Conservation (phyloP, 2,329 filamentous ascomycete species). For the Sclerotinia sclerotiorum region DNA sequence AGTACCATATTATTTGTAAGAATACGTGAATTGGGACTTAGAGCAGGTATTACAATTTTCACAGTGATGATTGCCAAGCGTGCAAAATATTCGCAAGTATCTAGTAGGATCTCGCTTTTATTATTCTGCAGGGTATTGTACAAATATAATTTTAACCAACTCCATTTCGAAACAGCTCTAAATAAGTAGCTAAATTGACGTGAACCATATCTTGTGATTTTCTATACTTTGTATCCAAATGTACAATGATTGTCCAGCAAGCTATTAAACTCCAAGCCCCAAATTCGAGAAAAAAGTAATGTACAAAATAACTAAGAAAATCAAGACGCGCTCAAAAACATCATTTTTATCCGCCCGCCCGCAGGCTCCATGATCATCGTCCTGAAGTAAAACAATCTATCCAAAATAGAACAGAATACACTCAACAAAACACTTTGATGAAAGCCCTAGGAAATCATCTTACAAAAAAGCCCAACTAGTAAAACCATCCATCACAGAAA, state of each 20-base stretch:
- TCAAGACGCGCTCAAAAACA: too few relatives aligned
- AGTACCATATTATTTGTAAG: too few relatives aligned
- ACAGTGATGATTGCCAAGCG: too few relatives aligned
- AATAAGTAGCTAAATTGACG: background rate
- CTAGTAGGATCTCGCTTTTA: background rate
- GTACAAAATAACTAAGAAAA: too few relatives aligned
- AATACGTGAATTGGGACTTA: too few relatives aligned
- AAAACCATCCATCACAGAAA: background rate
- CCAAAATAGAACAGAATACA: background rate
- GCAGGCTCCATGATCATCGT: too few relatives aligned
- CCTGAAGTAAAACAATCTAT: background rate
- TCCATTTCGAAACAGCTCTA: background rate
- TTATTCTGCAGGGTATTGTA: background rate
- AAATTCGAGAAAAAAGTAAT: too few relatives aligned
- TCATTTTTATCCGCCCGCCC: too few relatives aligned
- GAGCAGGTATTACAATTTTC: too few relatives aligned
- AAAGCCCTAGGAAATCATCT: fast-evolving
- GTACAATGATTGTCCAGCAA: background rate
- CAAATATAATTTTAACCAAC: background rate
- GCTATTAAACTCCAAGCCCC: background rate
- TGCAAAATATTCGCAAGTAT: too few relatives aligned
- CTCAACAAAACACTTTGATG: background rate
- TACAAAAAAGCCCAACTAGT: background rate
- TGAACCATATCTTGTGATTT: background rate
- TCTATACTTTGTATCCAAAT: background rate